Conservation (phyloP, 371 early-diverging fungal species). For the Globomyces sp. region DNA sequence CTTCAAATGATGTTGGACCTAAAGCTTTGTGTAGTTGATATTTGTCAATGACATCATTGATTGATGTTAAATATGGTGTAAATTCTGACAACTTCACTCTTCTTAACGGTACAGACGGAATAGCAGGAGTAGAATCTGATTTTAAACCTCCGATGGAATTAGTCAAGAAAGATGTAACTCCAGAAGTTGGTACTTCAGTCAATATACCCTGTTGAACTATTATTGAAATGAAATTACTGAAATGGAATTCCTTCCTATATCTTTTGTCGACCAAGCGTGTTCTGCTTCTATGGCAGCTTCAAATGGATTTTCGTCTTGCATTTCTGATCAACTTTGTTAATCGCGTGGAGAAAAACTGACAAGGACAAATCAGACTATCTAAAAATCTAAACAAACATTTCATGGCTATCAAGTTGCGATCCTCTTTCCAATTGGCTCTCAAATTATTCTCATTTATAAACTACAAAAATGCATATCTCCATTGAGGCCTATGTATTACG, state of each 20-base stretch:
- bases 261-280: constrained; percentile 33
- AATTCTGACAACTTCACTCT: constrained; percentile 47
- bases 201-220: constrained; percentile 1
- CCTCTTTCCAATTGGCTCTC: too few relatives aligned
- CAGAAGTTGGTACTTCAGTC: not conserved
- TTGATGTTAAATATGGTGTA: constrained; percentile 45
- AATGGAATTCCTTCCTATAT: constrained; percentile 49
- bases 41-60: constrained; percentile 45
- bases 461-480: too few relatives aligned
- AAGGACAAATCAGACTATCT: too few relatives aligned
- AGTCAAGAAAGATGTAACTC: constrained; percentile 1
- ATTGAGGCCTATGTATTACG: too few relatives aligned
- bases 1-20: constrained; percentile 44
- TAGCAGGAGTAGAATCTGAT: constrained; percentile 37
- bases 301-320: too few relatives aligned
- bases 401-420: too few relatives aligned
- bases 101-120: constrained; percentile 40
- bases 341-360: too few relatives aligned
- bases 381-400: too few relatives aligned
- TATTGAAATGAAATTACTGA: constrained; percentile 29
- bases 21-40: constrained; percentile 42
- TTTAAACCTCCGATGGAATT: constrained; percentile 15
- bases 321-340: too few relatives aligned
- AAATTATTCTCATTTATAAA: too few relatives aligned
- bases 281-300: too few relatives aligned